Base-by-base conservation (phyloP, 2,329 filamentous ascomycete species). In the Xylaria sp. region DNA sequence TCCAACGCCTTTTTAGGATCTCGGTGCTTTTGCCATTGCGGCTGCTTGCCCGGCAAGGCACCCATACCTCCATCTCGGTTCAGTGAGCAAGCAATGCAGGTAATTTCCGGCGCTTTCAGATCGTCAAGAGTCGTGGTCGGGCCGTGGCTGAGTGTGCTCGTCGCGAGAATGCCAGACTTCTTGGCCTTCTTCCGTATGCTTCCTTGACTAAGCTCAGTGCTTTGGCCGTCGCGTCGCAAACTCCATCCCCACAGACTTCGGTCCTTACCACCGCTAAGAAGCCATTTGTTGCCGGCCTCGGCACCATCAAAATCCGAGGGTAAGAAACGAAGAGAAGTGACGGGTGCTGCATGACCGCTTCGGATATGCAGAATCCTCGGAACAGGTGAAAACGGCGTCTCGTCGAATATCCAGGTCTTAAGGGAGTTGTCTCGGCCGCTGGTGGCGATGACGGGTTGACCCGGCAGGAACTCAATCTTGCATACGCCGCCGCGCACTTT, bases 201-300 rank as follows among this genome's bases (percentile, higher is more conserved):
- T 37, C 94, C 94, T 72, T 99, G 95, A 50, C 92, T 97, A 44
- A 99, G 78, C 74, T 99, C 94, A 1, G 89, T 86, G 72, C 91
- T 96, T 75, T 99, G 95, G 1, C 92, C 92, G 72, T 99, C 94
- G 55, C 91, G 89, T 49, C 94, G 89, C 72, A 99, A 78, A 80
- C 92, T 97, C 86, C 95, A 96, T 1, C 90, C 93, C 93, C 94
- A 97, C 2, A 99, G 79, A 74, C 92, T 97, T 65, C 92, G 85
- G 70, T 99, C 95, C 68, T 86, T 84, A 60, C 92, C 92, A 66
- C 90, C 91, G 69, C 92, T 97, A 58, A 99, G 79, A 5, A 97
- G 79, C 93, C 93, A 97, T 75, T 97, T 97, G 59, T 93, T 94
- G 51, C 86, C 86, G 49, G 87, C 86, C 67, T 97, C 93, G 5